Evolutionary conservation across 192 early-diverging fungal genomes (phyloP), one percentile per base, ranked within the genome.

Genomic region (Coemansia sp.): DNA sequence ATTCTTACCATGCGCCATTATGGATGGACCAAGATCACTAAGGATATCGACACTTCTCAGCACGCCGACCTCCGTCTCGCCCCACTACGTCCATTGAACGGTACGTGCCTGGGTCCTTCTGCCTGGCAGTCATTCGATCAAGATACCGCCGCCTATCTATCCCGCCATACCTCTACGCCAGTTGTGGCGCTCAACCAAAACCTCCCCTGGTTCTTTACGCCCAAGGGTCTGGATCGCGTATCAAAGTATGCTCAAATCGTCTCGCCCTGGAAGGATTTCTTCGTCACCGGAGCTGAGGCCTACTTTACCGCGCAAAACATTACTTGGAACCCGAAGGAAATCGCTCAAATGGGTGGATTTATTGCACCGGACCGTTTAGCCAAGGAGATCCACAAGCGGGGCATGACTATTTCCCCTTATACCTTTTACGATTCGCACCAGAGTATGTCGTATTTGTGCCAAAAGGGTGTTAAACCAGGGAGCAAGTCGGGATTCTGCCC

Each of bases 351-450:
- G 68, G 84, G 84, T 65, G 84, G 84, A 1, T 81, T 85, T 49
- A 65, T 85, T 12, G 34, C 33, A 20, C 66, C 79, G 2, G 15
- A 70, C 4, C 24, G 68, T 2, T 57, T 85, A 29, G 74, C 42
- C 6, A 33, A 34, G 11, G 76, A 78, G 68, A 60, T 67, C 15
- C 84, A 85, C 20, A 38, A 9, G 16, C 66, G 84, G 3, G 73
- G 76, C 12, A 67, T 85, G 75, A 54, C 70, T 2, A 27, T 85
- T 3, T 80, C 84, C 0, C 75, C 79, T 0, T 85, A 85, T 22
- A 85, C 84, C 0, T 85, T 85, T 33, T 85, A 85, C 52, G 84
- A 85, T 62, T 80, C 78, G 68, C 79, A 63, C 63, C 84, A 85
- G 65, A 38, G 63, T 24, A 70, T 70, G 72, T 61, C 29, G 3